A percentile compares a stretch with the other conserved stretches of the same genome.
These are phyloP conservation scores for Phaeotremella skinneri DNA, from an alignment of 768 basidiomycete species.

Conservation along the genomic window DNA sequence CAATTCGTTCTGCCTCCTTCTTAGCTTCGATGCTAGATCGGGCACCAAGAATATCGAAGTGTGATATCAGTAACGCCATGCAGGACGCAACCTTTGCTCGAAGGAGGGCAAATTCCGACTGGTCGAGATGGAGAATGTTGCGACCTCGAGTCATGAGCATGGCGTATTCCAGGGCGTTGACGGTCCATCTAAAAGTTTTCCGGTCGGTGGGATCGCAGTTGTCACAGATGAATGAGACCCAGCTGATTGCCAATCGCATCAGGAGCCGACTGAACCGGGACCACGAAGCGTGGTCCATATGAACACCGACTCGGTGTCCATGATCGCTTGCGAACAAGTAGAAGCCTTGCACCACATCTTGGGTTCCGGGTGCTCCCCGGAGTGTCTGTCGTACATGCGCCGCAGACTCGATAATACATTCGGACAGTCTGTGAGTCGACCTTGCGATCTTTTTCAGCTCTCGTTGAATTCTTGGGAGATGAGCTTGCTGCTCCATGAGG, in stretches of 20 bases:
- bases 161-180: conserved; percentile 90
- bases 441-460: conserved; percentile 88
- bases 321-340: conserved; percentile 87
- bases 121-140: conserved; percentile 81
- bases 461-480: conserved; percentile 81
- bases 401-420: conserved; percentile 88
- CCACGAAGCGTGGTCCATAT: conserved; percentile 71
- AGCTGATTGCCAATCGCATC: conserved; percentile 87
- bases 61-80: conserved; percentile 92
- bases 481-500: conserved; percentile 78
- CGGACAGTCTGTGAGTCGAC: conserved; percentile 82
- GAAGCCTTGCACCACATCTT: conserved; percentile 75
- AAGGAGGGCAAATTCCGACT: conserved; percentile 84
- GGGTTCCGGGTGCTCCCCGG: conserved; percentile 57
- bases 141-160: conserved; percentile 81
- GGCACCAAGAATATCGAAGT: conserved; percentile 97
- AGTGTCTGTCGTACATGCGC: conserved; percentile 66
- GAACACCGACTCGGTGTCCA: conserved; percentile 80
- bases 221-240: conserved; percentile 98
- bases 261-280: conserved; percentile 75
- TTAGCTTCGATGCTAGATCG: conserved; percentile 81
- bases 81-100: conserved; percentile 89
- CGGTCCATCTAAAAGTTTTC: conserved; percentile 96
- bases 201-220: conserved; percentile 94
- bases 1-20: conserved; percentile 82